Base-by-base conservation (phyloP, 2,329 filamentous ascomycete species). In the Triangularia verruculosa region DNA sequence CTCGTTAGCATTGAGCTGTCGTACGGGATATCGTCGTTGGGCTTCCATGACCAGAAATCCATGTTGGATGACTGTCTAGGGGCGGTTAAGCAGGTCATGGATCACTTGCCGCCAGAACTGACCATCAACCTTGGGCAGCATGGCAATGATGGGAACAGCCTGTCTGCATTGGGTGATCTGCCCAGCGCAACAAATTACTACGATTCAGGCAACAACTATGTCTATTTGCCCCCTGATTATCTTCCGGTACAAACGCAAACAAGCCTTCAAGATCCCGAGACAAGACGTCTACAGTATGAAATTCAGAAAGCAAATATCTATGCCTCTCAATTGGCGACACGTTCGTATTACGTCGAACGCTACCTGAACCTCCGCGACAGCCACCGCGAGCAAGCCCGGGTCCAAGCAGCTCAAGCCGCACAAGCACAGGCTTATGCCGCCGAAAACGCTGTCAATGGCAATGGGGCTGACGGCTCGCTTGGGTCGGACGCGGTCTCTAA, bases 221-320 rank as follows among this genome's bases (percentile, higher is more conserved):
- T 81, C 67, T 86, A 85, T 68, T 81, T 79, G 58, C 81, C 84
- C 1, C 80, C 83, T 0, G 78, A 76, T 15, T 84, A 81, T 71
- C 79, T 78, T 7, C 77, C 74, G 60, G 74, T 76, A 5, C 78
- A 81, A 65, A 78, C 82, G 51, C 80, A 79, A 43, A 75, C 79
- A 7, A 78, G 85, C 63, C 80, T 80, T 61, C 75, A 78, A 20
- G 78, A 85, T 25, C 80, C 82, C 1, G 73, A 77, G 25, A 78
- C 80, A 2, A 81, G 85, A 2, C 81, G 85, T 1, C 79, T 82
- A 61, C 91, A 95, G 72, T 92, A 89, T 68, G 93, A 96, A 76
- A 95, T 97, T 28, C 92, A 96, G 74, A 96, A 96, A 74, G 91
- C 92, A 6, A 96, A 96, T 74, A 91, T 97, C 43, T 92, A 94